Percentiles rank a stretch among this genome's conserved stretches.
phyloP scores from a whole-genome alignment of 257 asterid genomes.

The Primulina huaijiensis region DNA sequence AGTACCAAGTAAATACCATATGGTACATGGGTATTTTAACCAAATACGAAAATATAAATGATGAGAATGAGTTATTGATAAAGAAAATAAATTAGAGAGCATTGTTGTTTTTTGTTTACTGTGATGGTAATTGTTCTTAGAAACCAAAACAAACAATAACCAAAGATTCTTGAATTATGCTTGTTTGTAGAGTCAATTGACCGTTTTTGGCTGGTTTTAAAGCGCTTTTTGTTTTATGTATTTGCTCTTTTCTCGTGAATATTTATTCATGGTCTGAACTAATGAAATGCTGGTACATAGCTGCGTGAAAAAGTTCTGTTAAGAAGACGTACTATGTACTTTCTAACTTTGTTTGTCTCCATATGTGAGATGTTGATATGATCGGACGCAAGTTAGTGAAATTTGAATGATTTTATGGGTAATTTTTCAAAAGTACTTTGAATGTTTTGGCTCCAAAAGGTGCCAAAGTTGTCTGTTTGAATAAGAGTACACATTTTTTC shows the following conservation, averaged over 20 bases:
- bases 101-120: neutral
- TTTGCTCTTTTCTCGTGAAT: conserved; percentile 12
- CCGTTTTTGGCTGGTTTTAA: conserved; percentile 5
- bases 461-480: conserved; percentile 6
- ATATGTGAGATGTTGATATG: conserved; percentile 21
- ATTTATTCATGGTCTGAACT: conserved; percentile 21
- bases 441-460: conserved; percentile 18
- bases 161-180: neutral
- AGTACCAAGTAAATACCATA: too few species aligned
- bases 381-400: conserved; percentile 12
- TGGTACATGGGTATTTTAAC: too few species aligned
- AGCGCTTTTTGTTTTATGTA: conserved; percentile 14
- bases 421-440: conserved; percentile 3
- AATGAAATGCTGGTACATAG: conserved; percentile 22
- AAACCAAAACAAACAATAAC: neutral
- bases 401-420: neutral
- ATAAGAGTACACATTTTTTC: neutral
- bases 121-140: neutral
- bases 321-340: conserved; percentile 16
- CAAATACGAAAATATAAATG: too few species aligned
- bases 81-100: too few species aligned
- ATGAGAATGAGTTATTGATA: too few species aligned
- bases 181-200: neutral
- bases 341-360: conserved; percentile 25
- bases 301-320: conserved; percentile 26